Evolutionary conservation across 352 stramenopile species (phyloP).

Genomic region (Phytophthora quininea): DNA sequence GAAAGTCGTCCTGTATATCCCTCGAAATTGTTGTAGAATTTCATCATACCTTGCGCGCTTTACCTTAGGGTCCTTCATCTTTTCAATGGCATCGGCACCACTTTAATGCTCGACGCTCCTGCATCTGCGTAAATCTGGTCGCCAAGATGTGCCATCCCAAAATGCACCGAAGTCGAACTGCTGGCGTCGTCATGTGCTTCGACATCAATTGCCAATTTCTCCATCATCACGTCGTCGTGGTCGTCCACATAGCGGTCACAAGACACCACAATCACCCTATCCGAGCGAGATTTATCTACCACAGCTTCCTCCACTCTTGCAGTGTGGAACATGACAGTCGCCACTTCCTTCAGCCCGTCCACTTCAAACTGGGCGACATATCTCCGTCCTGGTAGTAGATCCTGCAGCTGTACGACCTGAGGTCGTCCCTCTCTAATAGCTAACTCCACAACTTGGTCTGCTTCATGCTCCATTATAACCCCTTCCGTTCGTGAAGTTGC

Average conservation of each 20-base stretch:
- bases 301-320: background rate
- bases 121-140: conserved; percentile 69
- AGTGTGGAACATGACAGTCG: conserved; percentile 48
- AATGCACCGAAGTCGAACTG: conserved; percentile 36
- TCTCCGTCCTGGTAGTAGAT: conserved; percentile 40
- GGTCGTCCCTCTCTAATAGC: conserved; percentile 14
- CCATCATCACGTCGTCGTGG: conserved; percentile 53
- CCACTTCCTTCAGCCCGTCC: conserved; percentile 8
- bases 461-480: background rate
- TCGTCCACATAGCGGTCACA: conserved; percentile 73
- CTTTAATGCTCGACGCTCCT: conserved; percentile 34
- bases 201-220: conserved; percentile 41
- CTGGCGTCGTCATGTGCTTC: conserved; percentile 42
- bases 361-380: conserved; percentile 48
- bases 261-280: conserved; percentile 51
- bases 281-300: background rate
- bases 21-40: conserved; percentile 49
- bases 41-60: conserved; percentile 20
- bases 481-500: conserved; percentile 6
- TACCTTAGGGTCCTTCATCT: conserved; percentile 24
- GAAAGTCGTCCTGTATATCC: conserved; percentile 64
- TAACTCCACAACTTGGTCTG: conserved; percentile 7
- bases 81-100: conserved; percentile 31
- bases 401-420: conserved; percentile 31
- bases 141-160: conserved; percentile 59